These are phyloP conservation scores for Colletotrichum lentis DNA, from an alignment of 2,329 filamentous ascomycete species.

Conservation along the genomic window DNA sequence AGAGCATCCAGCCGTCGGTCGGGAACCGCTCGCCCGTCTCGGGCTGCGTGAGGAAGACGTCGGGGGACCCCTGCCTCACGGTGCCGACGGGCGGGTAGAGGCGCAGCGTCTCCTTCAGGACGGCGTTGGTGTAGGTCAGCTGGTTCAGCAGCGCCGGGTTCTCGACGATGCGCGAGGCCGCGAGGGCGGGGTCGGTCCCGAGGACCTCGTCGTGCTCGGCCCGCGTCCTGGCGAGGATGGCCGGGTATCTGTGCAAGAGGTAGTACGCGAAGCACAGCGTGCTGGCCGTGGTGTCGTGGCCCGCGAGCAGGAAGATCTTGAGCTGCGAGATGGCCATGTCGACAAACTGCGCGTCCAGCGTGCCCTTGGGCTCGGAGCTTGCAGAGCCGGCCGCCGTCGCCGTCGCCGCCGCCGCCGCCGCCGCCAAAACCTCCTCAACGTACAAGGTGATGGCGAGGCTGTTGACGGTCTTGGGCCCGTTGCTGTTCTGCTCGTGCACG, in stretches of 20 bases:
- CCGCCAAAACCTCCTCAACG: background rate
- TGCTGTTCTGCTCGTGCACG: background rate
- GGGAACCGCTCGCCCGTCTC: slow-evolving; percentile 53
- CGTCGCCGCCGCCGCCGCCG: background rate
- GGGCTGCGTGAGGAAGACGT: slow-evolving; percentile 52
- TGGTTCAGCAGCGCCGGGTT: slow-evolving; percentile 58
- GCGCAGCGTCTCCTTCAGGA: slow-evolving; percentile 62
- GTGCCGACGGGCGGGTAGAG: slow-evolving; percentile 58
- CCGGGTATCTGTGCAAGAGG: slow-evolving; percentile 41
- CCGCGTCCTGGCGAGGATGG: slow-evolving; percentile 40
- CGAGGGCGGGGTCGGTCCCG: slow-evolving; percentile 50
- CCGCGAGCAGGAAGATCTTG: slow-evolving; percentile 47
- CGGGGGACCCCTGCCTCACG: slow-evolving; percentile 48
- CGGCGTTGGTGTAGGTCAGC: slow-evolving; percentile 60
- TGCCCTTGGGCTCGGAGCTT: background rate
- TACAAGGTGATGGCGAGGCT: slow-evolving; percentile 40
- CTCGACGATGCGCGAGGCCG: slow-evolving; percentile 50
- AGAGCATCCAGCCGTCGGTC: slow-evolving; percentile 48
- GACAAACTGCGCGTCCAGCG: slow-evolving; percentile 16
- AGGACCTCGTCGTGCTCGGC: slow-evolving; percentile 54
- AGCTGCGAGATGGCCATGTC: slow-evolving; percentile 41
- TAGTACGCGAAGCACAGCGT: slow-evolving; percentile 43
- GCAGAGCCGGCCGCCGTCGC: too few species aligned
- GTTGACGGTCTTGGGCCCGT: slow-evolving; percentile 39
- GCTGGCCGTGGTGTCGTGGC: slow-evolving; percentile 46